These are phyloP conservation scores for Magnolia changhungtana DNA, from an alignment of 164 flowering plant genomes.

Conservation along the genomic window DNA sequence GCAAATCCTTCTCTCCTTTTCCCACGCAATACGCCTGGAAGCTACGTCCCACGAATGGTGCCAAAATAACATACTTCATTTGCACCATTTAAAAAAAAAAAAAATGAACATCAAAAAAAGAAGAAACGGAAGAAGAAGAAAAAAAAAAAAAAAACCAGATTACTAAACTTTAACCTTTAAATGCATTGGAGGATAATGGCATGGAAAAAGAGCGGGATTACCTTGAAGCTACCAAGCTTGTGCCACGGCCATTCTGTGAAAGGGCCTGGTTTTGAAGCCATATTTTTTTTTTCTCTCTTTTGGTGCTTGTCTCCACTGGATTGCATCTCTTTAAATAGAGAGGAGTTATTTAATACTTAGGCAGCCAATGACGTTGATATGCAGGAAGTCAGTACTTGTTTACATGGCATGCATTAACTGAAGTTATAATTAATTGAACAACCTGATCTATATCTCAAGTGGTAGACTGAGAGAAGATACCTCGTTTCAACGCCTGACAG, in stretches of 20 bases:
- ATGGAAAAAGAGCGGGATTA: not conserved
- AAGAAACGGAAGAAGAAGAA: no score
- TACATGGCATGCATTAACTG: no score
- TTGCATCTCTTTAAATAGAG: no score
- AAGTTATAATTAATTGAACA: no score
- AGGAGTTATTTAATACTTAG: no score
- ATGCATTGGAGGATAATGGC: not conserved
- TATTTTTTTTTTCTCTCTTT: not conserved
- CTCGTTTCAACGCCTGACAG: no score
- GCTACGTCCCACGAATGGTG: not conserved
- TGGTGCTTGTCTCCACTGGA: not conserved
- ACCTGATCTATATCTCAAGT: no score
- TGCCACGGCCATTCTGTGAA: constrained; percentile 18
- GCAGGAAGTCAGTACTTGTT: no score
- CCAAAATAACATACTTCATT: constrained; percentile 9
- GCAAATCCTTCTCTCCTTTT: not conserved
- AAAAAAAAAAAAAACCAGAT: no score
- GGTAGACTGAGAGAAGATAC: no score
- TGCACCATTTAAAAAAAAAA: not conserved
- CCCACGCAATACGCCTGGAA: not conserved
- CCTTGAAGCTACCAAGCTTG: constrained; percentile 12
- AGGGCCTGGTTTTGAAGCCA: constrained; percentile 4
- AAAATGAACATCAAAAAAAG: not conserved
- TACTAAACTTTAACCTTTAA: not conserved
- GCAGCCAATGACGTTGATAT: no score